These are phyloP conservation scores for Hirschioporus abietinus DNA, from an alignment of 768 basidiomycete genomes.

Conservation along the genomic window DNA sequence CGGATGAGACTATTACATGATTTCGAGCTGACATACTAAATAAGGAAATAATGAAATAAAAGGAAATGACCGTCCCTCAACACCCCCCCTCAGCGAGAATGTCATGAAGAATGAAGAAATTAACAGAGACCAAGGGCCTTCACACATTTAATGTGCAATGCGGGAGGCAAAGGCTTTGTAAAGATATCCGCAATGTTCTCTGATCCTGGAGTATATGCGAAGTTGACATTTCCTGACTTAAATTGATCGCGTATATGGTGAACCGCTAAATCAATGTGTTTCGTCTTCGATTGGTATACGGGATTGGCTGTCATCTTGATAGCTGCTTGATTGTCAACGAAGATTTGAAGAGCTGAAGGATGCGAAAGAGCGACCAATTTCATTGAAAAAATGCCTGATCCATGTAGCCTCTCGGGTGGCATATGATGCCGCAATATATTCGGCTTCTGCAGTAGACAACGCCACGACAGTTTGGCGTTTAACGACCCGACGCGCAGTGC, in stretches of 20 bases:
- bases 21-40: not conserved
- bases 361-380: constrained; percentile 8
- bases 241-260: constrained; percentile 33
- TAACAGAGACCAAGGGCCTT: not conserved
- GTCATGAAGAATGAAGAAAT: not conserved
- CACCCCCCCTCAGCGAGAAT: not conserved
- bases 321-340: constrained; percentile 12
- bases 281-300: constrained; percentile 25
- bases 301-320: constrained; percentile 23
- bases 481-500: constrained; percentile 6
- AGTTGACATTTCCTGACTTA: constrained; percentile 16
- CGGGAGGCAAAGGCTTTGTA: constrained; percentile 29
- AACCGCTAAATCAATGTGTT: constrained; percentile 33
- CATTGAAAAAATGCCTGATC: constrained; percentile 14
- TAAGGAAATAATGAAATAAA: not conserved
- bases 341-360: constrained; percentile 8
- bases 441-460: constrained; percentile 31
- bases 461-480: constrained; percentile 29
- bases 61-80: not conserved
- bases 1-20: not conserved
- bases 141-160: not conserved
- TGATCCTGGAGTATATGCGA: constrained; percentile 26
- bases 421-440: constrained; percentile 31
- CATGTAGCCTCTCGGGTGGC: constrained; percentile 21
- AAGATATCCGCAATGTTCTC: constrained; percentile 36